Conservation (phyloP, 495 filamentous ascomycete species). For the Rostrohypoxylon terebratum region DNA sequence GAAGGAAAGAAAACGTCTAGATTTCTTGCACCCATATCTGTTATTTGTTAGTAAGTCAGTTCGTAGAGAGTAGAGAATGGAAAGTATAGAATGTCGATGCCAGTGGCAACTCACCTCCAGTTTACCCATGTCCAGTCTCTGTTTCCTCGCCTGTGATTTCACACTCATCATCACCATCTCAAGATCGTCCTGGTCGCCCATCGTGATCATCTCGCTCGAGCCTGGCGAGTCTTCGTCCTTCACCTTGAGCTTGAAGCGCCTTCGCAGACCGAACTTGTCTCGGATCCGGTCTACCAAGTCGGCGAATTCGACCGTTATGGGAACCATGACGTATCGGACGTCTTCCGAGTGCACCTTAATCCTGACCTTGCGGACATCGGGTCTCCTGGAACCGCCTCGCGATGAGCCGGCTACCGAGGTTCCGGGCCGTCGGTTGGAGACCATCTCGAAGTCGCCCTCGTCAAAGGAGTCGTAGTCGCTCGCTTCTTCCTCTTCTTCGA, state of each 20-base stretch:
- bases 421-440: constrained; percentile 62
- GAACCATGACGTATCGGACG: constrained; percentile 93
- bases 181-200: constrained; percentile 96
- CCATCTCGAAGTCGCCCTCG: constrained; percentile 87
- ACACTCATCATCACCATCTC: constrained; percentile 81
- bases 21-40: constrained; percentile 77
- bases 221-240: constrained; percentile 79
- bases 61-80: neutral
- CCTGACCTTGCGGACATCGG: constrained; percentile 71
- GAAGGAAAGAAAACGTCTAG: constrained; percentile 49
- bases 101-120: constrained; percentile 82
- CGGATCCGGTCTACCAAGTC: constrained; percentile 82
- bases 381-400: constrained; percentile 60
- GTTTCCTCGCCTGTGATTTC: constrained; percentile 74
- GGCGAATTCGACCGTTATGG: constrained; percentile 73
- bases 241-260: constrained; percentile 83
- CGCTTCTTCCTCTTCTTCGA: constrained; percentile 77
- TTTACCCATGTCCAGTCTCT: constrained; percentile 87
- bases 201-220: constrained; percentile 88
- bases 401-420: constrained; percentile 53
- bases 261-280: constrained; percentile 82
- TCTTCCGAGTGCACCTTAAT: constrained; percentile 93
- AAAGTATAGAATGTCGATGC: neutral
- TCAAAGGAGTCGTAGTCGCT: constrained; percentile 76
- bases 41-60: constrained; percentile 35